A percentile compares a stretch with the other conserved stretches of the same genome.
Evolutionary conservation across 164 flowering plant species (phyloP).

Genomic region (Annona squamosa): DNA sequence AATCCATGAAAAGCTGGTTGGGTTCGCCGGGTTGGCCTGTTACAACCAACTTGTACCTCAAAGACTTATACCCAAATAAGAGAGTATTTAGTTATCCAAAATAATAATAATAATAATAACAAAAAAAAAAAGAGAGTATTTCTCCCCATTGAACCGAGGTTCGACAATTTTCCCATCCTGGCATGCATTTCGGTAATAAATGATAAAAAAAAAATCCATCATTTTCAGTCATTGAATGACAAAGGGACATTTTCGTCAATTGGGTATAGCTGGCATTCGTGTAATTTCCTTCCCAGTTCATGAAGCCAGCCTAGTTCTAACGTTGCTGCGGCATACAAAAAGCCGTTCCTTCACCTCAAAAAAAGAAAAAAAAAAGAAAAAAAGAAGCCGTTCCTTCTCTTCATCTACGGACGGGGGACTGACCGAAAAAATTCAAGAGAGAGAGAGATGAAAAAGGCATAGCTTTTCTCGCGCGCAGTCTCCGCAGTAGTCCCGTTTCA

Average conservation of each 20-base stretch:
- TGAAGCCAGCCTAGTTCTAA: neutral
- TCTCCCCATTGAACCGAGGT: no score
- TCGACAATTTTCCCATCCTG: no score
- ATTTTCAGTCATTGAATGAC: neutral
- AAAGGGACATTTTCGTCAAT: neutral
- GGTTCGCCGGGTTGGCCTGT: no score
- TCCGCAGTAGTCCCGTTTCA: constrained; percentile 2
- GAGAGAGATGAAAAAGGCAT: neutral
- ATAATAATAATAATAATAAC: no score
- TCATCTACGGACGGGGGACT: neutral
- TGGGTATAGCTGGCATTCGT: neutral
- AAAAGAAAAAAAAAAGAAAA: neutral
- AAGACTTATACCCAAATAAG: no score
- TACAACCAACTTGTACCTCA: no score
- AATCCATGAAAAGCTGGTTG: no score
- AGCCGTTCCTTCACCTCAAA: neutral
- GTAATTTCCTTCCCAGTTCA: neutral
- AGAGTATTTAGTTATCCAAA: no score
- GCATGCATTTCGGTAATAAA: no score
- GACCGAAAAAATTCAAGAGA: neutral
- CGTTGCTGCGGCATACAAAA: neutral
- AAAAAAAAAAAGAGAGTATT: no score
- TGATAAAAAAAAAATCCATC: no score
- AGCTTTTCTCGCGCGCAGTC: constrained; percentile 11
- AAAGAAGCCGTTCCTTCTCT: neutral